These are phyloP conservation scores for Exophiala sp. DNA, from an alignment of 2,329 filamentous ascomycete genomes.

Conservation along the genomic window DNA sequence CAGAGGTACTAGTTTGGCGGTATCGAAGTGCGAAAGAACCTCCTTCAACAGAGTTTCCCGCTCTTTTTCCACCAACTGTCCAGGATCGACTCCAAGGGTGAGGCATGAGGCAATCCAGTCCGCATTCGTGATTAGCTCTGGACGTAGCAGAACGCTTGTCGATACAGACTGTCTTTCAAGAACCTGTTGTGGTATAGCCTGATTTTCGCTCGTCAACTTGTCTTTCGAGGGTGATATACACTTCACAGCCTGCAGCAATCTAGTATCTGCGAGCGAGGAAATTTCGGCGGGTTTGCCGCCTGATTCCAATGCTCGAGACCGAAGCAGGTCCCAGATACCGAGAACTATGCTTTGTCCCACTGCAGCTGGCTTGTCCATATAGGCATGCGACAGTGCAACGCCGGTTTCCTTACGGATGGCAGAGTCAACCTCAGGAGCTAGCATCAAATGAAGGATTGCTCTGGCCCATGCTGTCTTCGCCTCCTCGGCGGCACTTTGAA, in stretches of 20 bases:
- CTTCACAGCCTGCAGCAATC: constrained; percentile 60
- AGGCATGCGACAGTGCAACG: constrained; percentile 60
- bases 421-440: constrained; percentile 59
- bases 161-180: constrained; percentile 70
- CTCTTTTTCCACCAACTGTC: constrained; percentile 65
- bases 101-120: constrained; percentile 90
- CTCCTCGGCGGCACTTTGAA: constrained; percentile 51
- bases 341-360: constrained; percentile 63
- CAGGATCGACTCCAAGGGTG: constrained; percentile 76
- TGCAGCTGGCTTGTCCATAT: constrained; percentile 55
- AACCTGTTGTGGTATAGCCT: constrained; percentile 45
- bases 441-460: constrained; percentile 74
- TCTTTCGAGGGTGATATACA: constrained; percentile 39
- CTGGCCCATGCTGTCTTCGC: constrained; percentile 75
- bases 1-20: constrained; percentile 30
- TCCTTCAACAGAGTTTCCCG: constrained; percentile 65
- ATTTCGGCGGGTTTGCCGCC: background rate
- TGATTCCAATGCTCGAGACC: constrained; percentile 37
- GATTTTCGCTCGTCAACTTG: constrained; percentile 27
- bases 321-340: constrained; percentile 78
- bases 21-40: constrained; percentile 22
- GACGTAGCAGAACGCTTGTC: constrained; percentile 72
- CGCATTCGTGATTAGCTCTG: constrained; percentile 70
- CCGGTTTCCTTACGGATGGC: constrained; percentile 62
- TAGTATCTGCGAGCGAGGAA: constrained; percentile 61